These are phyloP conservation scores for Trichoderma asperelloides DNA, from an alignment of 495 filamentous ascomycete species.

Conservation along the genomic window DNA sequence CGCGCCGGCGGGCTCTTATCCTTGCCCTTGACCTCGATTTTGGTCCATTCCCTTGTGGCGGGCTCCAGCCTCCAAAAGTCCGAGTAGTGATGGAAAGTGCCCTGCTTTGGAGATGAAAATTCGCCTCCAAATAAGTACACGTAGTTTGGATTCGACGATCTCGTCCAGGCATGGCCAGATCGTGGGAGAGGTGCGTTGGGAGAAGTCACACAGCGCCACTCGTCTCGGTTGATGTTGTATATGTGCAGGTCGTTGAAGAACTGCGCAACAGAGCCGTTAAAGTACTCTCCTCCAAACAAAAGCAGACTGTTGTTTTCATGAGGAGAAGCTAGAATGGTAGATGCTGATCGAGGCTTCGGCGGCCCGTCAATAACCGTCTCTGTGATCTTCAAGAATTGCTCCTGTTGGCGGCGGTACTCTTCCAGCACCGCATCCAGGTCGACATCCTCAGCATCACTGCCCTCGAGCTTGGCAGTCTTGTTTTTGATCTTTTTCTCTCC, in stretches of 20 bases:
- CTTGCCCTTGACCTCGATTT: conserved; percentile 80
- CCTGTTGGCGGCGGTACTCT: conserved; percentile 76
- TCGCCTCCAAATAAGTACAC: conserved; percentile 87
- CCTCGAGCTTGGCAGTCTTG: conserved; percentile 20
- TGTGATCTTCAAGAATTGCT: conserved; percentile 86
- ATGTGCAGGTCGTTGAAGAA: conserved; percentile 73
- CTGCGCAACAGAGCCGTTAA: conserved; percentile 53
- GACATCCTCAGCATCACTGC: conserved; percentile 45
- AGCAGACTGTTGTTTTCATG: conserved; percentile 82
- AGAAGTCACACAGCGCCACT: conserved; percentile 81
- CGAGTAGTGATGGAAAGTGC: conserved; percentile 98
- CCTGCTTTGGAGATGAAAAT: conserved; percentile 71
- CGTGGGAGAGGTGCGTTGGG: conserved; percentile 88
- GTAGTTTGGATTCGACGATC: conserved; percentile 70
- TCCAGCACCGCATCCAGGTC: conserved; percentile 95
- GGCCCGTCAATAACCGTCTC: conserved; percentile 63
- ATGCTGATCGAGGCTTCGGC: conserved; percentile 67
- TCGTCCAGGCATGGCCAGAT: conserved; percentile 86
- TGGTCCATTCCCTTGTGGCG: conserved; percentile 74
- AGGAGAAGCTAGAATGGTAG: conserved; percentile 75
- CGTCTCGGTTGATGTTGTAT: conserved; percentile 75
- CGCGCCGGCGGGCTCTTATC: conserved; percentile 81
- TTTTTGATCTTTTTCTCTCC: conserved; percentile 16
- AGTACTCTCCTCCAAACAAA: conserved; percentile 75
- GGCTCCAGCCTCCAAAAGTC: conserved; percentile 94